Evolutionary conservation across 176 grass and related monocot species (phyloP), one percentile per base, ranked within the genome.

Genomic region (Oryza nivara): DNA sequence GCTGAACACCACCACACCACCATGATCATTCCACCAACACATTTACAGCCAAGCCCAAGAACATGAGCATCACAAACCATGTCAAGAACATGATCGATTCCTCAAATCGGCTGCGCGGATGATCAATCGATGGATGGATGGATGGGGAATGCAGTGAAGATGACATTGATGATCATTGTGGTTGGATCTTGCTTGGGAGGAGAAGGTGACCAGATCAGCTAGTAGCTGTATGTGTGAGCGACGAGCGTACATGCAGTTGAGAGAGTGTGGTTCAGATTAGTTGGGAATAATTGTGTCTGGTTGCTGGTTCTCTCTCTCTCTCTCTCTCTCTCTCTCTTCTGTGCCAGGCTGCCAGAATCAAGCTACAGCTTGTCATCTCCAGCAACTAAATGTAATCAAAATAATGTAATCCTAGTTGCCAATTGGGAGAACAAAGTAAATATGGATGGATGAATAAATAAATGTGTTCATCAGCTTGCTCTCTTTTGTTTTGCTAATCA

Each of bases 401-500:
- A 67, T 75, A 75, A 35, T 68, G 70, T 74, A 67, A 5, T 67
- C 30, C 25, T 72, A 14, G 23, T 45, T 44, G 49, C 43, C 9
- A 44, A 44, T 10, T 44, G 32, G 76, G 70, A 30, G 46, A 68
- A 45, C 63, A 23, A 12, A 11, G 17, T 44, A 13, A 11, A 11
- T 69, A 17, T n/a, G 19, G n/a, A 58, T 20, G 54, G 5, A 38
- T 58, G 34, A 86, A 44, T 81, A 75, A 81, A 75, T 46, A 45
- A 75, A 74, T 30, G 11, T 11, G 16, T 67, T 41, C 61, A 81
- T 61, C 78, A 47, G 6, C 20, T 30, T 40, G 19, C 2, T 43
- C 6, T 2, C 63, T 48, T 64, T 48, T 45, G 35, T 36, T 36
- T 36, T 36, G 7, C 23, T 78, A 86, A 86, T 75, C 85, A 81